These are phyloP conservation scores for Aphanomyces cochlioides DNA, from an alignment of 352 stramenopile species.

Conservation along the genomic window DNA sequence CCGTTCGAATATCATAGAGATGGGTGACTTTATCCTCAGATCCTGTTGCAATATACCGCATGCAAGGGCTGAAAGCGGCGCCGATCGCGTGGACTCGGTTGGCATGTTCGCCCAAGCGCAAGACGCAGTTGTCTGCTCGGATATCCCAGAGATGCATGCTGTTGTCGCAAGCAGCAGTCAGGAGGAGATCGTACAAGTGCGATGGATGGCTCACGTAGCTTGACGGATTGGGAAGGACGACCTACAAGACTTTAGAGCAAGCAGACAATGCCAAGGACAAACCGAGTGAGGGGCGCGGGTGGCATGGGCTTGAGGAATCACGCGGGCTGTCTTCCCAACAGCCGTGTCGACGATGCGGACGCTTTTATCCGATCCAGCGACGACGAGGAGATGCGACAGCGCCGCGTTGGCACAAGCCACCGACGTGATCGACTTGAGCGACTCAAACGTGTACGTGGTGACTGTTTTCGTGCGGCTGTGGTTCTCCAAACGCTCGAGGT, in stretches of 20 bases:
- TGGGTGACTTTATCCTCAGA: slow-evolving; percentile 80
- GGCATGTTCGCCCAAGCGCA: slow-evolving; percentile 77
- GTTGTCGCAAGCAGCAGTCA: slow-evolving; percentile 66
- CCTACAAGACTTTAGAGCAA: not conserved
- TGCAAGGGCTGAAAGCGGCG: slow-evolving; percentile 81
- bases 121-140: slow-evolving; percentile 77
- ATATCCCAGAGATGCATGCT: slow-evolving; percentile 84
- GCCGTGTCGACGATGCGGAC: slow-evolving; percentile 72
- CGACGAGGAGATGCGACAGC: slow-evolving; percentile 70
- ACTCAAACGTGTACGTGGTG: slow-evolving; percentile 52
- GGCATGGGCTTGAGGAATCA: slow-evolving; percentile 60
- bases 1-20: slow-evolving; percentile 83
- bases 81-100: slow-evolving; percentile 77
- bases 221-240: slow-evolving; percentile 61
- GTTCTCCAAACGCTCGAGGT: slow-evolving; percentile 38
- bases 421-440: slow-evolving; percentile 65
- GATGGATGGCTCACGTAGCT: slow-evolving; percentile 61
- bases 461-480: slow-evolving; percentile 68
- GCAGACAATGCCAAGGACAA: not conserved
- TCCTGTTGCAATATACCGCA: slow-evolving; percentile 84
- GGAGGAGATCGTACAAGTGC: slow-evolving; percentile 82
- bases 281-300: slow-evolving; percentile 52
- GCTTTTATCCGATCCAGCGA: slow-evolving; percentile 68
- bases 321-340: slow-evolving; percentile 46
- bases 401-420: slow-evolving; percentile 78